Evolutionary conservation across 169 alveolate genomes (phyloP).

Genomic region (Eimeria praecox): DNA sequence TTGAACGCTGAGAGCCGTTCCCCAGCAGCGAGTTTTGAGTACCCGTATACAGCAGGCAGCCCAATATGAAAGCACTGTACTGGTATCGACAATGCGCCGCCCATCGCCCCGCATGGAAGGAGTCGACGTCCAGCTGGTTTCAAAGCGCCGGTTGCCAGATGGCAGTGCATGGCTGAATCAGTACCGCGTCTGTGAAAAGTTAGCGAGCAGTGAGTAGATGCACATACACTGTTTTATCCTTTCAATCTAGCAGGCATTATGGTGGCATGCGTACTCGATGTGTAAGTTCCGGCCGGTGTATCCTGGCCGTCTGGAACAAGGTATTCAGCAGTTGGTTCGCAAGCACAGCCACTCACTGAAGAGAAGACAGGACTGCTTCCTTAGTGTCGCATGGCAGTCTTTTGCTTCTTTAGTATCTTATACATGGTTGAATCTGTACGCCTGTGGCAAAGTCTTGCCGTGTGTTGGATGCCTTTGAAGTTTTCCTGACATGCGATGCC

Average conservation of each 20-base stretch:
- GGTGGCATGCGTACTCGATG: not conserved
- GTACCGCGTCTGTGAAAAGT: conserved; percentile 67
- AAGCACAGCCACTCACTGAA: not conserved
- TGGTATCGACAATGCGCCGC: conserved; percentile 52
- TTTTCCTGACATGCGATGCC: not conserved
- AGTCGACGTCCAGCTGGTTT: conserved; percentile 52
- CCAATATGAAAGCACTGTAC: conserved; percentile 27
- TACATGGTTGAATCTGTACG: not conserved
- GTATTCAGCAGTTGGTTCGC: not conserved
- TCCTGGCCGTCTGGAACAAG: not conserved
- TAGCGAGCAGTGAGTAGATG: conserved; percentile 46
- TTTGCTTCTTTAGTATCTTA: not conserved
- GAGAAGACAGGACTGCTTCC: too few relatives aligned
- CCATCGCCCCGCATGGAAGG: conserved; percentile 75
- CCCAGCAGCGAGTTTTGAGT: not conserved
- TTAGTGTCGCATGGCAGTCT: too few relatives aligned
- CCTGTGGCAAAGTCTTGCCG: not conserved
- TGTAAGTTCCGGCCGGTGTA: not conserved
- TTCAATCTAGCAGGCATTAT: not conserved
- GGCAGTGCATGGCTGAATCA: conserved; percentile 68
- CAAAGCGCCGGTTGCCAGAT: conserved; percentile 71
- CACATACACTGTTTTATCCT: not conserved
- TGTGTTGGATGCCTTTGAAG: not conserved
- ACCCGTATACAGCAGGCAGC: not conserved
- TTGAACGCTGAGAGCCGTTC: not conserved